These are phyloP conservation scores for Paecilomyces dactylethromorphus DNA, from an alignment of 2,329 filamentous ascomycete species.

Conservation along the genomic window DNA sequence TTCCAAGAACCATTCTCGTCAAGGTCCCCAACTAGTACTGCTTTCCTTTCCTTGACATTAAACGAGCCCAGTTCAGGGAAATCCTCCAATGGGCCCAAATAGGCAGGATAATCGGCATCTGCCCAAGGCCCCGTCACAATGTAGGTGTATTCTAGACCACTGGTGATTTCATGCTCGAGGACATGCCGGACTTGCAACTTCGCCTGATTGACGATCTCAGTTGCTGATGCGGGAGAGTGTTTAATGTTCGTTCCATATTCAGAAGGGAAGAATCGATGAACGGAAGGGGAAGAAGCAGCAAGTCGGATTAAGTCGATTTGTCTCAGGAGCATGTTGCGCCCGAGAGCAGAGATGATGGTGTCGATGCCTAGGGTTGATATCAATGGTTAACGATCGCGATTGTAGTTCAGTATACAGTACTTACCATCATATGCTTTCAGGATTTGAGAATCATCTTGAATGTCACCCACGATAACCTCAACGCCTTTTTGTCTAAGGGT, in stretches of 20 bases:
- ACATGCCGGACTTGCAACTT: slow-evolving; percentile 56
- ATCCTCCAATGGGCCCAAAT: not conserved
- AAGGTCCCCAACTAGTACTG: slow-evolving; percentile 53
- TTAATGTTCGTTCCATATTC: slow-evolving; percentile 57
- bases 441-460: not conserved
- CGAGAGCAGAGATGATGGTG: slow-evolving; percentile 55
- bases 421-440: not conserved
- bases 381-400: not conserved
- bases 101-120: slow-evolving; percentile 35
- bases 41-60: slow-evolving; percentile 47
- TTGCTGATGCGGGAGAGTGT: slow-evolving; percentile 45
- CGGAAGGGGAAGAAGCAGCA: slow-evolving; percentile 42
- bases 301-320: slow-evolving; percentile 52
- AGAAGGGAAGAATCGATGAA: slow-evolving; percentile 55
- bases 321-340: slow-evolving; percentile 48
- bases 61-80: slow-evolving; percentile 42
- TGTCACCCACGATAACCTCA: not conserved
- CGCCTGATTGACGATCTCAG: slow-evolving; percentile 56
- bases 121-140: slow-evolving; percentile 59
- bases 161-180: slow-evolving; percentile 42
- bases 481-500: not conserved
- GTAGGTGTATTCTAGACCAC: slow-evolving; percentile 51
- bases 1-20: slow-evolving; percentile 31
- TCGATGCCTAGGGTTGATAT: slow-evolving; percentile 36
- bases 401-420: not conserved